phyloP scores from a whole-genome alignment of 768 basidiomycete genomes.

The Heimioporus sp. region DNA sequence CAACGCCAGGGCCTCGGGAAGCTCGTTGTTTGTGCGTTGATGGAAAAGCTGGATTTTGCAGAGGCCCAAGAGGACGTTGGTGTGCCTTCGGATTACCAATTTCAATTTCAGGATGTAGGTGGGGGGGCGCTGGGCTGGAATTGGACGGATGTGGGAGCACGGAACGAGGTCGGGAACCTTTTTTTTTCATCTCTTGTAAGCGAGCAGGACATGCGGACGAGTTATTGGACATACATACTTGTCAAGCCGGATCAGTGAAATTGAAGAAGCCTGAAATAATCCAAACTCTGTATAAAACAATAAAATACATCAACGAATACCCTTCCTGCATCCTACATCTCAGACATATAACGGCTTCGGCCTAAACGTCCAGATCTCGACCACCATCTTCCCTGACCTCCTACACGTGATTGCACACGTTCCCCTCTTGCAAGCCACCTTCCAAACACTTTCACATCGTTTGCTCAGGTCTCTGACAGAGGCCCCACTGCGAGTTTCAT shows the following conservation, averaged over 20 bases:
- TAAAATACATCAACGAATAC: too few relatives aligned
- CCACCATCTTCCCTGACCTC: constrained; percentile 75
- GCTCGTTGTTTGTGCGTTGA: constrained; percentile 9
- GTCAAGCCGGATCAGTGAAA: neutral
- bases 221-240: constrained; percentile 16
- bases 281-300: too few relatives aligned
- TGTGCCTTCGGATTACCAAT: neutral
- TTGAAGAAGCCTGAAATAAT: too few relatives aligned
- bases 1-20: constrained; percentile 12
- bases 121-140: constrained; percentile 24
- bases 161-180: constrained; percentile 4
- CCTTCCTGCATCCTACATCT: constrained; percentile 2
- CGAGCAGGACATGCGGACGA: neutral
- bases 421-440: constrained; percentile 71
- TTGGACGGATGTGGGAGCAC: constrained; percentile 14
- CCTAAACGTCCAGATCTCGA: constrained; percentile 83
- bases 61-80: neutral
- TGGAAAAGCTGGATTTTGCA: constrained; percentile 7
- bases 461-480: constrained; percentile 77
- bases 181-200: constrained; percentile 14
- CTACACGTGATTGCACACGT: constrained; percentile 80
- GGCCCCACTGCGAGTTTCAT: constrained; percentile 58
- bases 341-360: constrained; percentile 30
- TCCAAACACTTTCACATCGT: constrained; percentile 83
- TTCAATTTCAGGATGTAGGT: constrained; percentile 10